Conservation (phyloP, 2,329 filamentous ascomycete species). For the Fusarium cicatricum region DNA sequence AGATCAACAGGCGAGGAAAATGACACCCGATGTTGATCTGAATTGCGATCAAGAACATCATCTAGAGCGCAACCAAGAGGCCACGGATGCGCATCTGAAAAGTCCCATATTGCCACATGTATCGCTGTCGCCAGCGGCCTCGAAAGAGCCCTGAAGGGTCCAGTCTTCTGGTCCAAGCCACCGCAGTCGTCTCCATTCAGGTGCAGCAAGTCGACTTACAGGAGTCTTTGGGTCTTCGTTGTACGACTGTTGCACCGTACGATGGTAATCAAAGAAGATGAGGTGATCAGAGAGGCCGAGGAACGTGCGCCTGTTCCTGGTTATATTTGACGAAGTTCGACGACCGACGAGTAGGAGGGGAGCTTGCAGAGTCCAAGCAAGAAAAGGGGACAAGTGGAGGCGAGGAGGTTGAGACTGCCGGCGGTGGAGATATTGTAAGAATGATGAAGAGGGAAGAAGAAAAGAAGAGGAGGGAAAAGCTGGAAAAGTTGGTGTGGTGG, state of each 20-base stretch:
- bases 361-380: conserved; percentile 24
- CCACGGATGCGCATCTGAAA: conserved; percentile 21
- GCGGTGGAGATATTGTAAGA: conserved; percentile 13
- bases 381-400: conserved; percentile 15
- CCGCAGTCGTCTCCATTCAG: conserved; percentile 29
- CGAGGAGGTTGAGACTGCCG: conserved; percentile 12
- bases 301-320: conserved; percentile 41
- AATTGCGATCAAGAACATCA: conserved; percentile 5
- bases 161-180: conserved; percentile 21
- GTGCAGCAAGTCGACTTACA: conserved; percentile 40
- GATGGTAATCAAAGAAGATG: conserved; percentile 40
- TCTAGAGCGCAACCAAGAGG: conserved; percentile 2
- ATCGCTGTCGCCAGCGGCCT: conserved; percentile 13
- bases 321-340: conserved; percentile 31
- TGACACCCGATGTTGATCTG: conserved; percentile 11
- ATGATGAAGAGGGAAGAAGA: conserved; percentile 25
- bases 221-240: conserved; percentile 30
- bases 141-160: neutral
- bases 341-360: conserved; percentile 15
- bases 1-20: conserved; percentile 24
- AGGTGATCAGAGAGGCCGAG: conserved; percentile 39
- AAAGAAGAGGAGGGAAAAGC: conserved; percentile 20
- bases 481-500: conserved; percentile 29
- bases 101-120: conserved; percentile 30
- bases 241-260: conserved; percentile 43